These are phyloP conservation scores for Xerophyta viscosa DNA, from an alignment of 106 monocot genomes.

Conservation along the genomic window DNA sequence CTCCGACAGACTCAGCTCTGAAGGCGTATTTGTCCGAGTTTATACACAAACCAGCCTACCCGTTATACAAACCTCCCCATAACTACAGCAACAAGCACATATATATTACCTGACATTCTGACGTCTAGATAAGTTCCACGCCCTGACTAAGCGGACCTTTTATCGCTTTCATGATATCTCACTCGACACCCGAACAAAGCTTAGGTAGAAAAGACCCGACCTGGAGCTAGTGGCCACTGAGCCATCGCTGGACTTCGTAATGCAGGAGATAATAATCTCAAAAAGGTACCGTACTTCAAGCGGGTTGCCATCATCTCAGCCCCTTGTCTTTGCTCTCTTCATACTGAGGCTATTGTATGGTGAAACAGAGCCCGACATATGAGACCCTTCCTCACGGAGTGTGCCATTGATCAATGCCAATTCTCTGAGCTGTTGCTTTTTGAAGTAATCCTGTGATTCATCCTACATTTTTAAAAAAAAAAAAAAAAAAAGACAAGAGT, in stretches of 20 bases:
- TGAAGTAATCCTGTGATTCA: constrained; percentile 87
- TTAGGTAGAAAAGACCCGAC: constrained; percentile 5
- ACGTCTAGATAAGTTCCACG: too few species aligned
- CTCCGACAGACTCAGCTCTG: too few species aligned
- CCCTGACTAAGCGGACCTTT: too few species aligned
- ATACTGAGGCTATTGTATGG: constrained; percentile 78
- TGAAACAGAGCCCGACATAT: constrained; percentile 70
- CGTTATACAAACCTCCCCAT: too few species aligned
- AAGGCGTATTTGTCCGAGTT: too few species aligned
- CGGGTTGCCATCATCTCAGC: constrained; percentile 14
- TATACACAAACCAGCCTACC: too few species aligned
- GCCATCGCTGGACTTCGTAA: constrained; percentile 5
- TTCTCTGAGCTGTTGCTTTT: constrained; percentile 94
- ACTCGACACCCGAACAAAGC: constrained; percentile 3
- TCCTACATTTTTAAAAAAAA: constrained; percentile 31
- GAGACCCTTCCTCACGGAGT: constrained; percentile 69
- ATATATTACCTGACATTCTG: too few species aligned
- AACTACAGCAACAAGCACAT: too few species aligned
- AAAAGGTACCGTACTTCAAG: constrained; percentile 3
- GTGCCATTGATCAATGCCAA: constrained; percentile 90
- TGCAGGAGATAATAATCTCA: constrained; percentile 5
- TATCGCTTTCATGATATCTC: too few species aligned
- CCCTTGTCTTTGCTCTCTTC: constrained; percentile 93
- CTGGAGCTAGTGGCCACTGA: constrained; percentile 7
- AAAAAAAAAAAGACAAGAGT: neutral